These are phyloP conservation scores for Talaromyces ruber DNA, from an alignment of 495 filamentous ascomycete genomes.

Conservation along the genomic window DNA sequence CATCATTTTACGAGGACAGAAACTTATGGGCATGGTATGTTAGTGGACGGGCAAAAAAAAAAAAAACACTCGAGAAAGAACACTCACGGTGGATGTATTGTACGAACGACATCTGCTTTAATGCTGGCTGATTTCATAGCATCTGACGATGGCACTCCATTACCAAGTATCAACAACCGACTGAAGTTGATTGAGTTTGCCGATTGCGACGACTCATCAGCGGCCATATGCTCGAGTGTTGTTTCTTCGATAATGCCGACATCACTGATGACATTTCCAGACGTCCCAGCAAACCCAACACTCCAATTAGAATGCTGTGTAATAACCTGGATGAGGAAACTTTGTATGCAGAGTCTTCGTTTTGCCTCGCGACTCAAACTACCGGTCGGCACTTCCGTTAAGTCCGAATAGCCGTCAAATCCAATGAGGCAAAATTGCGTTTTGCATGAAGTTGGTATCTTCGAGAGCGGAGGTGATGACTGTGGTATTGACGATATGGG, in stretches of 20 bases:
- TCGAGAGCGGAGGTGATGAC: not conserved
- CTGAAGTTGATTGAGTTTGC: not conserved
- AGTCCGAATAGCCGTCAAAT: conserved; percentile 20
- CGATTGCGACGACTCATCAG: not conserved
- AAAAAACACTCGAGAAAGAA: not conserved
- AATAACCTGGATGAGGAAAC: conserved; percentile 25
- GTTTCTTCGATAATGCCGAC: not conserved
- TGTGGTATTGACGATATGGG: not conserved
- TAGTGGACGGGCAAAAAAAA: not conserved
- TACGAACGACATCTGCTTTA: not conserved
- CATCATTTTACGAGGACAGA: not conserved
- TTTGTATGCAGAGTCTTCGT: conserved; percentile 24
- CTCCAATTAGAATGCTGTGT: not conserved
- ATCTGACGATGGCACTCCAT: not conserved
- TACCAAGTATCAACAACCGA: not conserved
- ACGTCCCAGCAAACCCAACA: not conserved
- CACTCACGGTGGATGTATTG: not conserved
- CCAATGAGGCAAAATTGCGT: conserved; percentile 20
- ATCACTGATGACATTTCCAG: not conserved
- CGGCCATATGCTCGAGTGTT: not conserved
- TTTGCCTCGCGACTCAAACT: conserved; percentile 20
- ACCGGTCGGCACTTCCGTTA: conserved; percentile 18
- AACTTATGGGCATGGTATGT: not conserved
- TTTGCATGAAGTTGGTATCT: not conserved
- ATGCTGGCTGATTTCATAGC: not conserved